Evolutionary conservation across 176 grass and related monocot genomes (phyloP), one percentile per base, ranked within the genome.

Genomic region (Raddia distichophylla): DNA sequence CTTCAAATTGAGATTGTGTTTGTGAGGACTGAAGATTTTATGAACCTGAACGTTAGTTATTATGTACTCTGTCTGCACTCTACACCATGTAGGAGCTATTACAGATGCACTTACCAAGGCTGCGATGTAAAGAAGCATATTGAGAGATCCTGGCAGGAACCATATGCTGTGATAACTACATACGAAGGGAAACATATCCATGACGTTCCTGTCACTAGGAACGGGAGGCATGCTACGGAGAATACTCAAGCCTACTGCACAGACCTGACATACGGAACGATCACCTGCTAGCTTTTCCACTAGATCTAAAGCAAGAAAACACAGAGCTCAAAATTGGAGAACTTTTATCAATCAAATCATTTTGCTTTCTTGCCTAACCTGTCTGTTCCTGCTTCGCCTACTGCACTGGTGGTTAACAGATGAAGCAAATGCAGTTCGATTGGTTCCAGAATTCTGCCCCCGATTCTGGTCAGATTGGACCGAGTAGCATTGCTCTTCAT

Each of bases 161-260:
- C 88, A 48, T 67, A 75, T 69, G 83, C 85, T 71, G 91, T 93
- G 54, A 88, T 93, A 82, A 93, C 91, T 66, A 93, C 91, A 80
- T 93, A 93, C 37, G 88, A 93, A 59, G 91, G 91, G 64, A 93
- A 88, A 71, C 91, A 93, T 69, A 93, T 86, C 53, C 88, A 93
- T 69, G 88, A 90, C 47, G 73, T 90, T 17, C 91, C 91, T 63
- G 60, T 42, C 69, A 62, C 81, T 45, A 74, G 81, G 59, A 88
- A 79, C 67, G 86, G 82, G 46, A 76, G 55, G 35, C 85, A 86
- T 80, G 74, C 33, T 12, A 60, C 56, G 35, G 68, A 34, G 3
- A 54, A 20, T 74, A 58, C 59, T 60, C 66, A 58, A 77, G 17
- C 51, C 11, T 84, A 49, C 52, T 20, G 45, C 62, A 16, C 64